phyloP scores from a whole-genome alignment of 495 filamentous ascomycete species.

The Lasiosphaeria hispida region DNA sequence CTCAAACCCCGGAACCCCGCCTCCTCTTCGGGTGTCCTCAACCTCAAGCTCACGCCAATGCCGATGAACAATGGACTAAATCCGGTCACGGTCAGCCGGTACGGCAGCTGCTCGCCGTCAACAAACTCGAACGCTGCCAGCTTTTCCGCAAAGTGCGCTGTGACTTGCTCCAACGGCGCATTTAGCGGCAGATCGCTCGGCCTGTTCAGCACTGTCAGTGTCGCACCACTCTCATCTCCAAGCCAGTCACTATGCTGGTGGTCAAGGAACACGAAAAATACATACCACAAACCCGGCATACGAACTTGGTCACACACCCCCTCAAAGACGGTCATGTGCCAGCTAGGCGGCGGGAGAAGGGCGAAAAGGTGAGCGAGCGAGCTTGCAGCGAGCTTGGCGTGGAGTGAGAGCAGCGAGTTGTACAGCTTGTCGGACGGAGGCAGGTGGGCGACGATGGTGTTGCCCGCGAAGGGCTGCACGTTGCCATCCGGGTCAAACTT shows the following conservation, averaged over 20 bases:
- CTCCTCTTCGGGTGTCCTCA: conserved; percentile 7
- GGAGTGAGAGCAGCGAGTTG: conserved; percentile 14
- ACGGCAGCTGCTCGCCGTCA: conserved; percentile 5
- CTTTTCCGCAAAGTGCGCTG: conserved; percentile 5
- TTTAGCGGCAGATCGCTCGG: conserved; percentile 13
- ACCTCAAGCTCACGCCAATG: conserved; percentile 13
- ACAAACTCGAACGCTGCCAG: conserved; percentile 16
- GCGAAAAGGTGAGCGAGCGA: conserved; percentile 7
- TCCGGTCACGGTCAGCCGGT: conserved; percentile 5
- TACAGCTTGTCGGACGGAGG: conserved; percentile 9
- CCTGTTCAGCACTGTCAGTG: conserved; percentile 7
- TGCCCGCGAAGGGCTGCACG: conserved; percentile 26
- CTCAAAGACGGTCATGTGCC: conserved; percentile 31
- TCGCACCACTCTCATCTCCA: too few species aligned
- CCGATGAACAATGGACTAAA: conserved; percentile 10
- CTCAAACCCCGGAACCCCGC: conserved; percentile 14
- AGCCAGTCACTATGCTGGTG: too few species aligned
- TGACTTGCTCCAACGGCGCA: conserved; percentile 17
- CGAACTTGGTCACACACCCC: conserved; percentile 24
- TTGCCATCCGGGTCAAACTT: conserved; percentile 24
- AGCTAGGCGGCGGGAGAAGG: conserved; percentile 23
- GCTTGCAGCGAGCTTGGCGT: conserved; percentile 9
- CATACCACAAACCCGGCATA: conserved; percentile 3
- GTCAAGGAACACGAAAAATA: too few species aligned
- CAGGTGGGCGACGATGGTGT: conserved; percentile 28